A percentile compares a stretch with the other conserved stretches of the same genome.
Conservation (phyloP, 23 red algal species). For the Gracilaria caudata region DNA sequence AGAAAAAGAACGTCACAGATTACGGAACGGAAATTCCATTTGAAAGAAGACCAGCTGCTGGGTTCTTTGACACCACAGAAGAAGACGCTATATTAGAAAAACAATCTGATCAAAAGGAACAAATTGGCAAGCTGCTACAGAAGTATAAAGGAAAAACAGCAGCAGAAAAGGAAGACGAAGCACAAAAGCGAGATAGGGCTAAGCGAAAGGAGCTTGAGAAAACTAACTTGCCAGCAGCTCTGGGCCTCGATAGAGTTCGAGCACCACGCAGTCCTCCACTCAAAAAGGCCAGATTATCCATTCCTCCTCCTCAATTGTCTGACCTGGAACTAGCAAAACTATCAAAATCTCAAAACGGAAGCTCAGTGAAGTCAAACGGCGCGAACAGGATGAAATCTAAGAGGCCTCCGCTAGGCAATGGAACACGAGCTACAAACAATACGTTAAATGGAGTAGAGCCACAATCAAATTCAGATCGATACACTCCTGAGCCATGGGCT, state of each 20-base stretch:
- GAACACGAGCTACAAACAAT: background rate
- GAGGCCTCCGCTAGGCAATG: background rate
- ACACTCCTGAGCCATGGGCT: slow-evolving; percentile 39
- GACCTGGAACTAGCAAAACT: slow-evolving; percentile 46
- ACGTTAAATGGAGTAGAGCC: background rate
- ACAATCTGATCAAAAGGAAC: background rate
- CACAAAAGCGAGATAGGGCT: slow-evolving; percentile 40
- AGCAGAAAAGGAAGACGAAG: slow-evolving; percentile 60
- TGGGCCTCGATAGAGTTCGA: slow-evolving; percentile 14
- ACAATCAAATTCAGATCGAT: background rate
- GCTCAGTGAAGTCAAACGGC: background rate
- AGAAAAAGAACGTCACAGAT: slow-evolving; percentile 60
- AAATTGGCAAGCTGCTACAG: slow-evolving; percentile 48
- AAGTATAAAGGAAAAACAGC: slow-evolving; percentile 56
- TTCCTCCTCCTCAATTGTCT: slow-evolving; percentile 50
- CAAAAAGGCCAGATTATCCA: slow-evolving; percentile 23
- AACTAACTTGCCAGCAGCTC: slow-evolving; percentile 37
- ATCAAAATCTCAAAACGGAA: slow-evolving; percentile 30
- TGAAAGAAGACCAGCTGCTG: slow-evolving; percentile 57
- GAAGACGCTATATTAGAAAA: slow-evolving; percentile 30
- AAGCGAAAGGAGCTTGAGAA: slow-evolving; percentile 58
- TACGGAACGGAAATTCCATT: slow-evolving; percentile 89
- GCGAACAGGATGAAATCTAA: background rate
- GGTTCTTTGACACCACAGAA: slow-evolving; percentile 73
- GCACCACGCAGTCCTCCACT: slow-evolving; percentile 53